These are phyloP conservation scores for Talaromyces wortmannii DNA, from an alignment of 495 filamentous ascomycete genomes.

Conservation along the genomic window DNA sequence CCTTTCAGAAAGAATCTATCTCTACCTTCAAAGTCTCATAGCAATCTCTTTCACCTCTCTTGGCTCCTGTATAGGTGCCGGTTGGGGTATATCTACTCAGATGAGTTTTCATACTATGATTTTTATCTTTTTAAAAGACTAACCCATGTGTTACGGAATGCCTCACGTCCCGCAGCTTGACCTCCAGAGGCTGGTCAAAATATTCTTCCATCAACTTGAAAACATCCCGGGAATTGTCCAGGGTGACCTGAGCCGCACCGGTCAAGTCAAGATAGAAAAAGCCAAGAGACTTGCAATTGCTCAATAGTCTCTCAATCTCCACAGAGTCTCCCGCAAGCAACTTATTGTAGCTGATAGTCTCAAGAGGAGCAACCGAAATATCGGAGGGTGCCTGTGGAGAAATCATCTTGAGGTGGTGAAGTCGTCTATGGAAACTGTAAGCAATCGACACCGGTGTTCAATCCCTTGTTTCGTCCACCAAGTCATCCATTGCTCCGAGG, in stretches of 20 bases:
- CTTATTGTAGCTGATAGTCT: neutral
- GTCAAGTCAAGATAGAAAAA: slow-evolving; percentile 52
- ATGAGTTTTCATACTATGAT: too few species aligned
- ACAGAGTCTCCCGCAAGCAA: neutral
- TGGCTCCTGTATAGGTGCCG: too few species aligned
- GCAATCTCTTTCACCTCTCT: too few species aligned
- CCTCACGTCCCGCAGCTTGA: slow-evolving; percentile 5
- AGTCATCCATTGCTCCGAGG: too few species aligned
- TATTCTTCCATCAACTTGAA: slow-evolving; percentile 46
- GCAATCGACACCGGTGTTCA: too few species aligned
- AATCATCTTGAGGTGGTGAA: too few species aligned
- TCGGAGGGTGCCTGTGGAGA: too few species aligned
- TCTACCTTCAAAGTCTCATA: too few species aligned
- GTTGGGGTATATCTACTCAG: too few species aligned
- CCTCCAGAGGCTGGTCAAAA: slow-evolving; percentile 39
- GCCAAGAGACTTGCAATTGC: slow-evolving; percentile 39
- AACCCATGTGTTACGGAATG: slow-evolving; percentile 11
- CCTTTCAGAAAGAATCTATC: too few species aligned
- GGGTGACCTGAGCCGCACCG: slow-evolving; percentile 36
- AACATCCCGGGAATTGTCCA: slow-evolving; percentile 38
- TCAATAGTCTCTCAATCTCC: slow-evolving; percentile 39
- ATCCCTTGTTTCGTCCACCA: too few species aligned
- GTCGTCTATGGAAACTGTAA: too few species aligned
- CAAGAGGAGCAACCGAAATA: neutral
- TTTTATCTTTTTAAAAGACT: neutral